These are phyloP conservation scores for Sporothrix globosa DNA, from an alignment of 2,329 filamentous ascomycete genomes.

Conservation along the genomic window DNA sequence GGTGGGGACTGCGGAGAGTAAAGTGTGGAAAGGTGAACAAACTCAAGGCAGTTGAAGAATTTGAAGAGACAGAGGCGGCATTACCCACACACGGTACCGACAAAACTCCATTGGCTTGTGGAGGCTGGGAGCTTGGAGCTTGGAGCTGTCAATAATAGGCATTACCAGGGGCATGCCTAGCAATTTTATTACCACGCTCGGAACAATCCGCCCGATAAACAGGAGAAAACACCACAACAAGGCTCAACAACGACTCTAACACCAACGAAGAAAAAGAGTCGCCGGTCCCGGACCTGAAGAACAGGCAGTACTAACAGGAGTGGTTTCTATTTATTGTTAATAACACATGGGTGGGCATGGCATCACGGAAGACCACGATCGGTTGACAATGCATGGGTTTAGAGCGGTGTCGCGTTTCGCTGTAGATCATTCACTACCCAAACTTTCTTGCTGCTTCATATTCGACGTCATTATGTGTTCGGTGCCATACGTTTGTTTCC, in stretches of 20 bases:
- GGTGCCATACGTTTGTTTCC: background rate
- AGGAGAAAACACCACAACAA: constrained; percentile 16
- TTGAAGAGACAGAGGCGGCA: background rate
- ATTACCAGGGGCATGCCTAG: constrained; percentile 1
- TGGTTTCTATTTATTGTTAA: background rate
- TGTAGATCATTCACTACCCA: background rate
- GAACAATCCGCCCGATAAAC: constrained; percentile 9
- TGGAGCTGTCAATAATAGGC: background rate
- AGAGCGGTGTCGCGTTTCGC: background rate
- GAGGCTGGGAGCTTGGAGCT: background rate
- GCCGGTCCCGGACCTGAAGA: background rate
- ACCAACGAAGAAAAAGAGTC: background rate
- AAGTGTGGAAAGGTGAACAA: background rate
- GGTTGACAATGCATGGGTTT: background rate
- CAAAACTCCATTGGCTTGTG: background rate
- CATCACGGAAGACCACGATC: background rate
- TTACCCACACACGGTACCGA: background rate
- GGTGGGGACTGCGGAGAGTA: background rate
- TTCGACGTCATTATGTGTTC: background rate
- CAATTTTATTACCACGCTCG: background rate
- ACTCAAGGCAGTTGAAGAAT: background rate
- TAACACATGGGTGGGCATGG: background rate
- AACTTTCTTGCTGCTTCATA: background rate
- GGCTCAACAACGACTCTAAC: background rate
- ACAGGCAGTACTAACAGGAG: background rate